A percentile compares a stretch with the other conserved stretches of the same genome.
Conservation (phyloP, 345 rosid genomes). For the Euphorbia tirucalli region DNA sequence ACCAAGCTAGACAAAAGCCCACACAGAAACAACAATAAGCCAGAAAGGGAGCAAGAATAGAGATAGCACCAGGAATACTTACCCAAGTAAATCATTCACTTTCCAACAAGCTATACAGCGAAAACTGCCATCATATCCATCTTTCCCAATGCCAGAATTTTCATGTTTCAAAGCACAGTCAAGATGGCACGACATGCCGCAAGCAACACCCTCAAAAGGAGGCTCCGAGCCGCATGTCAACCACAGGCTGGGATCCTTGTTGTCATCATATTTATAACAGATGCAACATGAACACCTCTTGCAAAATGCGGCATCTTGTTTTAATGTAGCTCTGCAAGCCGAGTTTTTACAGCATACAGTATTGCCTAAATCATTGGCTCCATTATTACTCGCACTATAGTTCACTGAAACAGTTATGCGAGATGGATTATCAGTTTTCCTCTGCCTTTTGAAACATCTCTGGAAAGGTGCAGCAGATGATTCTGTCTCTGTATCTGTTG, state of each 20-base stretch:
- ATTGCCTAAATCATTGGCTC: conserved; percentile 31
- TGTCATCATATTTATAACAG: conserved; percentile 78
- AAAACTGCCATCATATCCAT: conserved; percentile 68
- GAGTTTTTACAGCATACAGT: conserved; percentile 68
- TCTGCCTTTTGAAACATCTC: conserved; percentile 54
- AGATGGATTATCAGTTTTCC: conserved; percentile 64
- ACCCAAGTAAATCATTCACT: conserved; percentile 86
- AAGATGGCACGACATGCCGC: conserved; percentile 89
- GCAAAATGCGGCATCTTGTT: conserved; percentile 60
- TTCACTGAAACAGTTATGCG: conserved; percentile 42
- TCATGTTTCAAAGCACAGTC: conserved; percentile 79
- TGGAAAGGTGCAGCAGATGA: conserved; percentile 35
- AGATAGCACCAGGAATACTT: conserved; percentile 21
- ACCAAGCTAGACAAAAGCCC: neutral
- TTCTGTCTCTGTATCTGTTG: conserved; percentile 34
- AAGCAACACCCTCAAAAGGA: conserved; percentile 57
- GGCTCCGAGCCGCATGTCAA: conserved; percentile 68
- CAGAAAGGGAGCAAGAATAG: neutral
- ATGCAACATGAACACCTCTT: conserved; percentile 92
- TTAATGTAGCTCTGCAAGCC: conserved; percentile 76
- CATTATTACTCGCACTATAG: conserved; percentile 21
- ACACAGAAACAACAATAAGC: neutral
- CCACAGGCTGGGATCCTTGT: conserved; percentile 97
- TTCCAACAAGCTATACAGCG: conserved; percentile 69
- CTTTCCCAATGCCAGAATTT: conserved; percentile 58